Percentiles rank a stretch among this genome's conserved stretches.
Conservation (phyloP, 495 filamentous ascomycete species). For the Clohesyomyces aquaticus region DNA sequence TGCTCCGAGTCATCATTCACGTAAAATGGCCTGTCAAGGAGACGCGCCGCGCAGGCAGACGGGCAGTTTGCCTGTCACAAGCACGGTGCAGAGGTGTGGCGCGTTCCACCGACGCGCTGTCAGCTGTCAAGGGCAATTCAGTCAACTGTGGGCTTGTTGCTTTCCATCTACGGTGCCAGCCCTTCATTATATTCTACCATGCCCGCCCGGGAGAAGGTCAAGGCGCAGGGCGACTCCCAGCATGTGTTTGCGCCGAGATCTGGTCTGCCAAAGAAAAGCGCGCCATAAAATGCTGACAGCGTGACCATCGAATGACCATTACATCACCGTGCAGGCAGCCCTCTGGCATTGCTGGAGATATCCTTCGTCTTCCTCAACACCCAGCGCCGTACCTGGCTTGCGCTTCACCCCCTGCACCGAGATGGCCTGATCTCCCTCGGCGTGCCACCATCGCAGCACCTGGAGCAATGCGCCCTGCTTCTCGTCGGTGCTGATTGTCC, state of each 20-base stretch:
- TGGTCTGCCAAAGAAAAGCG: background rate
- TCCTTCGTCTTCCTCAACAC: constrained; percentile 60
- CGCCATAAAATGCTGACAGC: constrained; percentile 30
- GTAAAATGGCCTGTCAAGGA: background rate
- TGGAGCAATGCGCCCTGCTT: constrained; percentile 66
- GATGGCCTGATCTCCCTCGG: constrained; percentile 77
- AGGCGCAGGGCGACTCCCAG: background rate
- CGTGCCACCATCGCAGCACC: constrained; percentile 87
- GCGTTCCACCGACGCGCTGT: constrained; percentile 23
- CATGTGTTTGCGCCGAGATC: constrained; percentile 3
- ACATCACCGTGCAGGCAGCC: constrained; percentile 55
- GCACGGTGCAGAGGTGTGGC: background rate
- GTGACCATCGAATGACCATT: constrained; percentile 20
- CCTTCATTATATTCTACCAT: background rate
- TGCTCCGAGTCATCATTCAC: constrained; percentile 1
- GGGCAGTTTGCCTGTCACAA: too few species aligned
- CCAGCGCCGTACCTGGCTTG: constrained; percentile 55
- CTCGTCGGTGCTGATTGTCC: constrained; percentile 77
- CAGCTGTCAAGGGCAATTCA: constrained; percentile 14
- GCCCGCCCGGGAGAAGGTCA: background rate
- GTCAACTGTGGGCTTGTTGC: too few species aligned
- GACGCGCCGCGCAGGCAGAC: constrained; percentile 7
- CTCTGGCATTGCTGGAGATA: constrained; percentile 58
- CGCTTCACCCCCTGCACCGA: constrained; percentile 74
- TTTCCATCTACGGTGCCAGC: background rate